Conservation (phyloP, 768 basidiomycete genomes). For the Tephrocybe sp. region DNA sequence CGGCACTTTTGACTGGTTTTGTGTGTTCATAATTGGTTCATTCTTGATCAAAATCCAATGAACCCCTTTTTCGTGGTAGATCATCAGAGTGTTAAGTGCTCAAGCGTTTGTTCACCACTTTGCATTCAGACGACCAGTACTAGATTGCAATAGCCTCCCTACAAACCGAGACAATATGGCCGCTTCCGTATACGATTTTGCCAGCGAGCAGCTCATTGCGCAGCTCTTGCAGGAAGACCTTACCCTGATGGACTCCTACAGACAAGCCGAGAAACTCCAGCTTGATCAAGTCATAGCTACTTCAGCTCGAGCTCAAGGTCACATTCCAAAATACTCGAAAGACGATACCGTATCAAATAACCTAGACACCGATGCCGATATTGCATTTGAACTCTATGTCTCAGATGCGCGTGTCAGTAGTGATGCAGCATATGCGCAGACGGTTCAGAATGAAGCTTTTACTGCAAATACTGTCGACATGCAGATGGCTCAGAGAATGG, state of each 20-base stretch:
- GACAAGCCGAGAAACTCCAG: conserved; percentile 33
- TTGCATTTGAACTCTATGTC: conserved; percentile 27
- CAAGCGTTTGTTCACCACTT: no score
- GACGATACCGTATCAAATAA: neutral
- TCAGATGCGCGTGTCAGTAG: conserved; percentile 26
- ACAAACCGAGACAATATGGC: neutral
- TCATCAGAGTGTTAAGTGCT: no score
- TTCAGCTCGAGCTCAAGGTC: conserved; percentile 25
- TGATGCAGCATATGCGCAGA: conserved; percentile 32
- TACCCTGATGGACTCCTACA: conserved; percentile 17
- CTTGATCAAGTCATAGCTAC: conserved; percentile 27
- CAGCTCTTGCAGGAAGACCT: conserved; percentile 34
- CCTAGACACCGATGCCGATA: conserved; percentile 22
- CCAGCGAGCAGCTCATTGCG: conserved; percentile 32
- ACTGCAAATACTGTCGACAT: conserved; percentile 22
- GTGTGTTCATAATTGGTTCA: no score
- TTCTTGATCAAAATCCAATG: no score
- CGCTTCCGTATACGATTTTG: conserved; percentile 19
- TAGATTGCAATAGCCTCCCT: neutral
- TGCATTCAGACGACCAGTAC: no score
- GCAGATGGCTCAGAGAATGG: conserved; percentile 37
- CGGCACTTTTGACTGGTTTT: no score
- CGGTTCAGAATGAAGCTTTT: conserved; percentile 28
- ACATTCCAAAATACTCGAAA: conserved; percentile 21
- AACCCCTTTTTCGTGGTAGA: no score